Base-by-base conservation (phyloP, 2,329 filamentous ascomycete genomes). In the Colletotrichum acutatum region DNA sequence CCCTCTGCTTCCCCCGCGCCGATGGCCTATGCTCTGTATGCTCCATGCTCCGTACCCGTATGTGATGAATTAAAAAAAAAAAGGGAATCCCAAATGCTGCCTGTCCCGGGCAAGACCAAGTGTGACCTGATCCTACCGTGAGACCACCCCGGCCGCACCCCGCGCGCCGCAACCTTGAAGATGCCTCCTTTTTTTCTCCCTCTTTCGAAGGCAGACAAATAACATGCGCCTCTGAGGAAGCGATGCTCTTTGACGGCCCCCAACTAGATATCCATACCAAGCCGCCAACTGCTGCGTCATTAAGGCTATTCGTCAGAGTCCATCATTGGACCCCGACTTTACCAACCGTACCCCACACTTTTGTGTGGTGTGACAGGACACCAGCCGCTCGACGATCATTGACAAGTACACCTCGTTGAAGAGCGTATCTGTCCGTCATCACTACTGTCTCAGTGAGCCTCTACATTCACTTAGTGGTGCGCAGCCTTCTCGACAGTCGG, bases 401-500 rank as follows among this genome's bases (percentile, higher is more conserved):
- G 24, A 16, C 62, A 26, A 22, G 42, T 34, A 7, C 49, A 24
- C 37, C 42, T 19, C n/a, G 16, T 11, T n/a, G 28, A 4, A 53
- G n/a, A 26, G 4, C 19, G 56, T 19, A 9, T 26, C 11, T 11
- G 42, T 49, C 46, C 19, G 24, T 57, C 19, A 16, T 16, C 58
- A 28, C 22, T 28, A 61, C 52, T 5, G 46, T 49, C 53, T 22
- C 7, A 30, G 28, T 16, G 9, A 26, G 56, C 54, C 54, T 30
- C 34, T 34, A 24, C n/a, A 7, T 22, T 26, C 5, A 16, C 63
- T 78, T 80, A 85, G 76, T 85, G 84, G 32, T 78, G 80, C 57
- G 79, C 76, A 53, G 82, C 77, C 77, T 83, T 82, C 75, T 82
- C 80, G n/a, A 81, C 83, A 28, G 78, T 91, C 2, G 95, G 95